Evolutionary conservation across 2,329 filamentous ascomycete genomes (phyloP), one percentile per base, ranked within the genome.

Genomic region (Alternaria brassicae): DNA sequence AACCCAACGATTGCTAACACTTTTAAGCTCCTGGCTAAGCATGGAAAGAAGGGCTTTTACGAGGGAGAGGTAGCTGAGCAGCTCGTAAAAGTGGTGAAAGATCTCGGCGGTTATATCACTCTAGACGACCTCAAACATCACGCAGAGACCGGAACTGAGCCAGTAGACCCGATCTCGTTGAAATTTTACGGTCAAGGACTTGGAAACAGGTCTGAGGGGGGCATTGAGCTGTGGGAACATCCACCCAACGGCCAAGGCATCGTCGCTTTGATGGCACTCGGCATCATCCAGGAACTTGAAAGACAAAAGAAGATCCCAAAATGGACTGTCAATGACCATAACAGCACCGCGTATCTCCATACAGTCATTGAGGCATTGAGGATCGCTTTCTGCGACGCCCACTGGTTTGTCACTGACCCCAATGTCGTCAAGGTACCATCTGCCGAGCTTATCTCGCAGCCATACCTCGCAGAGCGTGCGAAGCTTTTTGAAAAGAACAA

Each of bases 191-290:
- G 90, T 8, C 90, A 92, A 69, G 82, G 82, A 17, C 81, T 88
- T 21, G 81, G 75, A 2, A 78, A 83, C 52, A 79, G 75, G 0
- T 82, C 84, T 37, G 70, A 76, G 23, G 81, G 83, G 12, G 88
- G 88, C 9, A 85, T 97, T 40, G 89, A 96, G 72, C 82, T 99
- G 0, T 98, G 94, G 94, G 95, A 99, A 74, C 94, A 98, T 74
- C 93, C 94, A 34, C 95, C 95, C 8, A 98, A 98, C 71, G 93
- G 95, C 0, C 95, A 98, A 79, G 95, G 95, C 2, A 93, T 98
- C 65, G 91, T 98, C 2, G 95, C 95, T 0, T 82, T 98, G 30
- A 97, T 98, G 89, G 91, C 95, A 0, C 83, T 99, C 0, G 95
- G 95, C 1, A 96, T 98, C 66, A 82, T 99, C 48, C 89, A 97